Base-by-base conservation (phyloP, 129 eudicot genomes). In the Flaveria sonorensis region DNA sequence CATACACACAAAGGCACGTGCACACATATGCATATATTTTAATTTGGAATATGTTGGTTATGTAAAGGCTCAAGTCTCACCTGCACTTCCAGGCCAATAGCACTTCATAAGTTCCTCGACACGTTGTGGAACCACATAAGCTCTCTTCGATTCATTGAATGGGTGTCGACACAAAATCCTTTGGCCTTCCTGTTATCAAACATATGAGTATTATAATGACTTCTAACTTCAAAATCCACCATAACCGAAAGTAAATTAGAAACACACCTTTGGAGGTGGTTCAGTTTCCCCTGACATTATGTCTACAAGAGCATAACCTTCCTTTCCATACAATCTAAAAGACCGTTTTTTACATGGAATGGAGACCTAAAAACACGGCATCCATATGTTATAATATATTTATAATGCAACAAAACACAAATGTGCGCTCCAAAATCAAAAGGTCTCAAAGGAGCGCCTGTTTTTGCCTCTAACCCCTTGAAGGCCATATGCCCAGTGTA, bases 81-180 rank as follows among this genome's bases (percentile, higher is more conserved):
- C 98, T 83, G 92, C 78, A 74, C 76, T 91, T 30, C 97, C 96
- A 47, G 92, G 88, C 99, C 99, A 95, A 85, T 76, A 95, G 77
- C 99, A 95, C 84, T 86, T 95, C 81, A 95, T 68, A 61, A 95
- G 94, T 74, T 95, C 99, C 81, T 91, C 99, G 68, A 95, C 99
- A 70, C 83, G 92, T 72, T 95, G 92, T 15, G 97, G 99, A 62
- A 95, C 97, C 78, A 95, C 99, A 77, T 89, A 91, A 64, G 99
- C 99, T 79, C 99, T 89, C 89, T 95, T 95, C 19, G 99, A 91
- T 81, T 95, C 97, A 74, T 62, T 89, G 78, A 95, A 95, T 19
- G 99, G 99, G 81, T 95, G 99, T 73, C 99, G 90, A 51, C 99
- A 91, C 64, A 91, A 77, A 60, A 95, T 89, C 77, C 99, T 75